Conservation (phyloP, 345 rosid genomes). For the Lepidium africanum region DNA sequence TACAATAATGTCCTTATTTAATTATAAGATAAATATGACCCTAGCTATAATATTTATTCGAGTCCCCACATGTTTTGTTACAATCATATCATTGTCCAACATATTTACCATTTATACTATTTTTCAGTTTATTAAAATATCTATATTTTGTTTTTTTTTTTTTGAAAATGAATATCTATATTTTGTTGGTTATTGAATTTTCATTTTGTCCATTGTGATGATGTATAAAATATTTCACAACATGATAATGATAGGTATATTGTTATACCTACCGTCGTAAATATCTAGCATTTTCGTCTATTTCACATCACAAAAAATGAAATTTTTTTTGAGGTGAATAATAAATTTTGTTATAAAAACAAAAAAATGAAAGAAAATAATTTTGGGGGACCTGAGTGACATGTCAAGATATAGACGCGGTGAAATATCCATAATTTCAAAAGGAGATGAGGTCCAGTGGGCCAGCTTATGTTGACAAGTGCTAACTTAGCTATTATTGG, state of each 20-base stretch:
- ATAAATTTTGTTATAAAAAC: too few relatives aligned
- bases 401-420: slow-evolving; percentile 16
- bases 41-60: not conserved
- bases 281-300: not conserved
- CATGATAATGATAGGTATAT: not conserved
- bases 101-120: not conserved
- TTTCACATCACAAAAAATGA: not conserved
- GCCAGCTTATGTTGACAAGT: slow-evolving; percentile 16
- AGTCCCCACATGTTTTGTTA: slow-evolving; percentile 11
- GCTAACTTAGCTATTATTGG: slow-evolving; percentile 4
- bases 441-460: slow-evolving; percentile 19
- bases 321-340: not conserved
- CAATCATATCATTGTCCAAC: slow-evolving; percentile 5
- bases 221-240: not conserved
- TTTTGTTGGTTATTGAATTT: not conserved
- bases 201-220: not conserved
- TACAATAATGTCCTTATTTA: not conserved
- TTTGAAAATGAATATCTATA: too few relatives aligned
- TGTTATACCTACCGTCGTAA: not conserved
- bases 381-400: not conserved
- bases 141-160: slow-evolving; percentile 1
- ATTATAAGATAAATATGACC: not conserved
- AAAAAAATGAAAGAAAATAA: not conserved
- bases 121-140: not conserved
- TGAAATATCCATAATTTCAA: not conserved